Evolutionary conservation across 371 early-diverging fungal genomes (phyloP), one percentile per base, ranked within the genome.

Genomic region (Globomyces sp.): DNA sequence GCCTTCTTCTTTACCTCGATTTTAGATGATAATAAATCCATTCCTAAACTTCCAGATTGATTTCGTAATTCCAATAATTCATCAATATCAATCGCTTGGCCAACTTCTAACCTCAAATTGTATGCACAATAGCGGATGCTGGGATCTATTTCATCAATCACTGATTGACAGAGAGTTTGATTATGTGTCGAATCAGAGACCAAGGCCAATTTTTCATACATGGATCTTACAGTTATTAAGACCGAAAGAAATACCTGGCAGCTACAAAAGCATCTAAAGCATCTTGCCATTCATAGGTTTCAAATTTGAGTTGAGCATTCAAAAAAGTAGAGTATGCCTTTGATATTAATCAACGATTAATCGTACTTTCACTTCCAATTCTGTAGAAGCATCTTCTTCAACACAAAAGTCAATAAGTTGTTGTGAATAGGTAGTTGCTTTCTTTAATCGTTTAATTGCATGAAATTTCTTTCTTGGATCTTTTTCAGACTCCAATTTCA

Each of bases 61-160:
- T 45, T 55, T 8, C 74, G 75, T 69, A 73, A 71, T 46, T 78
- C 74, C 43, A 87, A 77, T 11, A 89, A 64, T 42, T 74, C 77
- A 24, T 81, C 79, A 5, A 87, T 76, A 64, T 85, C 79, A 10
- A 69, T 64, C 24, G 76, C 62, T 48, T 68, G 68, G 36, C 61
- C 71, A 57, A 64, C 74, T 39, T 68, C 73, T 37, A 86, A 57
- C 42, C 84, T 85, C 47, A 91, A 79, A 43, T 85, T 84, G 71
- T 90, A 91, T 8, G 86, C 89, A 70, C 90, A 92, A 75, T 85
- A 91, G 46, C 90, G 86, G 69, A 93, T 87, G 71, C 85, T 88
- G 65, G 91, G 91, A 57, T 90, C 92, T 62, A 91, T 86, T 4
- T 80, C 85, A 69, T 92, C 91, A 50, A 91, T 84, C 0, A 87